Base-by-base conservation (phyloP, 2,329 filamentous ascomycete genomes). In the Colletotrichum sp. region DNA sequence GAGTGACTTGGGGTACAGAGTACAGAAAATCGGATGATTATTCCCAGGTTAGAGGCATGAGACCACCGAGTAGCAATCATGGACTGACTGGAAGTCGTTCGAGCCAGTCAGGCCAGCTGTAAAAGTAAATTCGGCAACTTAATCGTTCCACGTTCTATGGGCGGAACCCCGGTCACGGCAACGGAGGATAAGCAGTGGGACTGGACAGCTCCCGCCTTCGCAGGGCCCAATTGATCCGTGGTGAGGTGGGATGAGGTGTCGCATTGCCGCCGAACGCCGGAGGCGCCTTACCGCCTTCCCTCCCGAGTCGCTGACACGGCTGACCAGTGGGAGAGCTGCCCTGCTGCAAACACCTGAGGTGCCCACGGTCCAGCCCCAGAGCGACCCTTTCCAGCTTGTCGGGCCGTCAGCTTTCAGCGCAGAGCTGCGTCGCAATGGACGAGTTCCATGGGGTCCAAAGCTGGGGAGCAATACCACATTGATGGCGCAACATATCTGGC, bases 61-160 rank as follows among this genome's bases (percentile, higher is more conserved):
- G 74, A 36, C 74, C 74, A 76, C 74, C 36, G 21, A 52, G 49
- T 59, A 68, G 71, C 73, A 34, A 73, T 73, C 63, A 69, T 76
- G 73, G 64, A 76, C 73, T 76, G 74, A 76, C 74, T 36, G 59
- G 63, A 73, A 26, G 70, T 76, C 64, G 59, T 74, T 73, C 70
- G 70, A 76, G 74, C 71, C 71, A 69, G 64, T 76, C 71, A 76
- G 74, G 74, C 74, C 74, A 76, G 74, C 74, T 76, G 74, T 69
- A 66, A 76, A 76, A 76, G 70, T 69, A 74, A 74, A 74, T 65
- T 76, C 71, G 63, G 59, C 30, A 69, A 52, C 44, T 52, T 21
- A 52, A 74, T 76, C 74, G 74, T 76, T 76, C 74, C 74, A 76
- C 74, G 64, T 74, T 76, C 39, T 64, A 69, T 76, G 60, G 64